Percentiles rank a stretch among this genome's conserved stretches.
Evolutionary conservation across 108 stramenopile genomes (phyloP).

Genomic region (Stephanodiscus minutulus): DNA sequence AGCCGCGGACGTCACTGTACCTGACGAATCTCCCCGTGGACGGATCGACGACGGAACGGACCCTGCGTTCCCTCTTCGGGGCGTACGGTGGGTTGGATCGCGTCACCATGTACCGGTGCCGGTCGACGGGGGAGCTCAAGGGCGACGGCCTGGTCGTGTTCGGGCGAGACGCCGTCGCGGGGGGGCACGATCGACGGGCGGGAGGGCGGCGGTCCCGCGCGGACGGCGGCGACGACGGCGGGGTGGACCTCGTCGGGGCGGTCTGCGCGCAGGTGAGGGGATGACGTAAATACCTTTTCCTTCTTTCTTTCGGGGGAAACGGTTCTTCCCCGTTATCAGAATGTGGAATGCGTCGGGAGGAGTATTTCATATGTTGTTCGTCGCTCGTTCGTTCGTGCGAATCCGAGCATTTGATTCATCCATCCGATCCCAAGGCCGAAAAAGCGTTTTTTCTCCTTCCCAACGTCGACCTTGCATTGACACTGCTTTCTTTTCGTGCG

Average conservation of each 20-base stretch:
- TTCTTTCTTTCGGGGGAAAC: too few species aligned
- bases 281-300: too few species aligned
- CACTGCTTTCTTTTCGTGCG: not conserved
- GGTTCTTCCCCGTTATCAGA: not conserved
- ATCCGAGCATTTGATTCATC: too few species aligned
- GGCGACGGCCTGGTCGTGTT: slow-evolving; percentile 81
- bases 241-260: slow-evolving; percentile 45
- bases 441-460: not conserved
- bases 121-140: slow-evolving; percentile 60
- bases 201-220: too few species aligned
- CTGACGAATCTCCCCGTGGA: slow-evolving; percentile 73
- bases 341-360: not conserved
- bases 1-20: slow-evolving; percentile 58
- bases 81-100: slow-evolving; percentile 63
- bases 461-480: not conserved
- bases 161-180: slow-evolving; percentile 35
- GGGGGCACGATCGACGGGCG: slow-evolving; percentile 8
- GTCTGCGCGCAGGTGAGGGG: slow-evolving; percentile 79
- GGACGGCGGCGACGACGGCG: slow-evolving; percentile 19
- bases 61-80: slow-evolving; percentile 59
- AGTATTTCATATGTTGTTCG: not conserved
- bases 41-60: slow-evolving; percentile 55
- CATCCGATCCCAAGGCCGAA: too few species aligned
- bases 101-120: slow-evolving; percentile 69
- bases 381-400: too few species aligned